Base-by-base conservation (phyloP, 306 rosid species). In the Vigna reflexopilosa region DNA sequence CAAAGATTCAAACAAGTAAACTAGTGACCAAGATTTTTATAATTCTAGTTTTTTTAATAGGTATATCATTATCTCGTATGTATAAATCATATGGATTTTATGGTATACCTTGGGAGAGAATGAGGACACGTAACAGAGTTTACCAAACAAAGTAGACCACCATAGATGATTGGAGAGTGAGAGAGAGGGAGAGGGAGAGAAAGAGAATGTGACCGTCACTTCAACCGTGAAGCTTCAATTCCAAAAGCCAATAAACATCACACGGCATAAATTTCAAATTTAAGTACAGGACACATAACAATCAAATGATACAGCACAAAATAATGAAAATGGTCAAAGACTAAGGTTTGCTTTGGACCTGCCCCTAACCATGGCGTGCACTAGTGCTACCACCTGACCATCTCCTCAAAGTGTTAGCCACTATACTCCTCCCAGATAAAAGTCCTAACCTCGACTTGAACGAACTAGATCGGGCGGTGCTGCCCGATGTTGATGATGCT, bases 361-460 rank as follows among this genome's bases (percentile, higher is more conserved):
- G 61, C 55, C 55, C 77, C 88, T 86, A 87, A 81, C 82, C 80
- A 68, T 86, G 88, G 72, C 96, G 88, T 20, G 85, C 86, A 80
- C 85, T 78, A 51, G 85, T 83, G 81, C 81, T 87, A 75, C 94
- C 88, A 68, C 90, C 86, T 6, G 93, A 64, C 98, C 90, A 96
- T 88, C 91, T 93, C 88, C 97, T 93, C 81, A 88, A 83, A 56
- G 93, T 85, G 84, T 88, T 87, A 73, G 94, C 93, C 80, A 93
- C 96, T 36, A 91, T 78, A 67, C 85, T 81, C 88, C 85, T 85
- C 61, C 96, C 96, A 4, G 90, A 68, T 54, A 93, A 85, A 44
- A 87, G 83, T 55, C 98, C 96, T 66, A 96, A 88, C 85, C 91
- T 93, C 40, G 95, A 83, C 85, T 89, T 96, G 84, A 93, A 86